phyloP scores from a whole-genome alignment of 176 grass and related monocot species.

The Elymus sibiricus region DNA sequence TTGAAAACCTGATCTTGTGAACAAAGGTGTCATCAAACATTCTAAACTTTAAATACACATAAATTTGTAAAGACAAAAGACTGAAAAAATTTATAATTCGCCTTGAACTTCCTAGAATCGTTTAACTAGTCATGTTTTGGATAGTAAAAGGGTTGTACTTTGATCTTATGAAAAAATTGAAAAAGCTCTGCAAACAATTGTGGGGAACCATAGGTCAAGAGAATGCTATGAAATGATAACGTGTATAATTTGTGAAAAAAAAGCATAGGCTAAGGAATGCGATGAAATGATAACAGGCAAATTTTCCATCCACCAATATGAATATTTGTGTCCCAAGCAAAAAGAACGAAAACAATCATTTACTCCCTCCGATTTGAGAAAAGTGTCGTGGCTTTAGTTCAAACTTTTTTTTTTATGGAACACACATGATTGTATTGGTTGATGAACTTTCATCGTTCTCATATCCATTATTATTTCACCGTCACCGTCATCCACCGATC shows the following conservation, averaged over 20 bases:
- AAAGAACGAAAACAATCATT: neutral
- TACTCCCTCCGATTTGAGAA: too few species aligned
- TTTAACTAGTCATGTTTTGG: neutral
- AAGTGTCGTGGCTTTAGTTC: too few species aligned
- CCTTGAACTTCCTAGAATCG: neutral
- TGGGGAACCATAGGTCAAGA: neutral
- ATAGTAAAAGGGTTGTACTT: neutral
- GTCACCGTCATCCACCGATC: too few species aligned
- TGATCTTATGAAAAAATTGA: neutral
- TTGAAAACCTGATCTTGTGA: neutral
- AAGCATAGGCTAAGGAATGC: neutral
- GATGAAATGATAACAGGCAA: too few species aligned
- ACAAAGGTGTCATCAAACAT: neutral
- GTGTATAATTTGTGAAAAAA: neutral
- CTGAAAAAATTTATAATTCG: neutral
- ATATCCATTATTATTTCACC: neutral
- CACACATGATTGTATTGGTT: neutral
- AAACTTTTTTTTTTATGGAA: neutral
- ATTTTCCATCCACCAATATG: neutral
- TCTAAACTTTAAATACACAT: neutral
- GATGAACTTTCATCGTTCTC: neutral
- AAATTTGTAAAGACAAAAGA: too few species aligned
- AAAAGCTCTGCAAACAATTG: neutral
- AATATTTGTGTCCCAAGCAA: neutral
- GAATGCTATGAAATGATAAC: neutral